A percentile compares a stretch with the other conserved stretches of the same genome.
These are phyloP conservation scores for Tricholoma bakamatsutake DNA, from an alignment of 768 basidiomycete species.

Conservation along the genomic window DNA sequence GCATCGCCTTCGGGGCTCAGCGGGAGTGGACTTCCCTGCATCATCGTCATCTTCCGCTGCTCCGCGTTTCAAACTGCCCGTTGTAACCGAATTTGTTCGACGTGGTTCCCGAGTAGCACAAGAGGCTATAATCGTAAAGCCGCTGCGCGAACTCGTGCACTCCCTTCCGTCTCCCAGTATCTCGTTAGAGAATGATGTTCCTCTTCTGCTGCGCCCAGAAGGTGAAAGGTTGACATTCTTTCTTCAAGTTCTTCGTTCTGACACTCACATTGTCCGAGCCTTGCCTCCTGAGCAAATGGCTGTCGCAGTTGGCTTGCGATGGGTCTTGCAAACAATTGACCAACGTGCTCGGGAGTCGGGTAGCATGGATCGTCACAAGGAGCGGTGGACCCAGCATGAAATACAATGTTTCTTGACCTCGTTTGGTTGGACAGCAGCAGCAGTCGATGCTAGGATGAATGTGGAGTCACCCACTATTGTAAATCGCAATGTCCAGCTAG, in stretches of 20 bases:
- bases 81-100: conserved; percentile 55
- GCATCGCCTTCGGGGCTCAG: conserved; percentile 46
- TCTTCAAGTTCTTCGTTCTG: conserved; percentile 50
- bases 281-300: conserved; percentile 43
- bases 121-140: conserved; percentile 49
- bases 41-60: conserved; percentile 31
- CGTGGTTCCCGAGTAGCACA: conserved; percentile 60
- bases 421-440: conserved; percentile 27
- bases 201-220: conserved; percentile 43
- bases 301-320: conserved; percentile 54
- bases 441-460: background rate
- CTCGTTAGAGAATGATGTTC: conserved; percentile 22
- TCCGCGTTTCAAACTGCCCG: conserved; percentile 18
- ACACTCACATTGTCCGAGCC: conserved; percentile 38
- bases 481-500: conserved; percentile 63
- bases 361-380: conserved; percentile 55
- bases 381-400: conserved; percentile 65
- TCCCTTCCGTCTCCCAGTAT: conserved; percentile 30
- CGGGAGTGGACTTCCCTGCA: conserved; percentile 25
- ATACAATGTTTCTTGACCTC: conserved; percentile 53
- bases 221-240: conserved; percentile 51
- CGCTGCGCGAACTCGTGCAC: conserved; percentile 43
- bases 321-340: conserved; percentile 50
- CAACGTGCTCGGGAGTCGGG: conserved; percentile 43
- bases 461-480: conserved; percentile 31